Evolutionary conservation across 2,329 filamentous ascomycete genomes (phyloP).

Genomic region (Beauveria bassiana): DNA sequence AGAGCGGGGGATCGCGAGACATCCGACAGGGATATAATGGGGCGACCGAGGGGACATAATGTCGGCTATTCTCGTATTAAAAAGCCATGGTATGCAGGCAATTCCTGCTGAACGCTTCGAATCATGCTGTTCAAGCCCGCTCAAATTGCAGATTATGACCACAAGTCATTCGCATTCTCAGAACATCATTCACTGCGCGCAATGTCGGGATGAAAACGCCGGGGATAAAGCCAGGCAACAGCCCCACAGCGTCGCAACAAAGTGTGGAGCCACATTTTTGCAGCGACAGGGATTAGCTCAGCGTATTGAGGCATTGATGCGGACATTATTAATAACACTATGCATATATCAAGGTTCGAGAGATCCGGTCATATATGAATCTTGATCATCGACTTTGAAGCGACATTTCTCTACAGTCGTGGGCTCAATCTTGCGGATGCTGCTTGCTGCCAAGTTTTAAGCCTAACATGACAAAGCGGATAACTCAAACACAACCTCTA

Average conservation of each 20-base stretch:
- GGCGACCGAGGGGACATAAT: conserved; percentile 15
- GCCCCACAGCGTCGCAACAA: neutral
- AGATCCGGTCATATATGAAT: no score
- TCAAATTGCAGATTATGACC: neutral
- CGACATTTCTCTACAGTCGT: no score
- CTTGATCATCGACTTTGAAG: no score
- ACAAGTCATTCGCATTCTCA: neutral
- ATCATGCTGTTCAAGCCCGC: neutral
- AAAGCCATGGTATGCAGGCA: neutral
- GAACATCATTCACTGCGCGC: neutral
- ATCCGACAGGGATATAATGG: conserved; percentile 35
- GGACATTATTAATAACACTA: no score
- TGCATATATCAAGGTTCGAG: no score
- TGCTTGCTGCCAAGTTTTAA: no score
- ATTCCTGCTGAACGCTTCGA: neutral
- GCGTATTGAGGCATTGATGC: neutral
- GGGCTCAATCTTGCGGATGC: no score
- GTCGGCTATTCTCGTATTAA: neutral
- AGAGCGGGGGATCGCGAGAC: conserved; percentile 23
- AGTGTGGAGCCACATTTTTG: no score
- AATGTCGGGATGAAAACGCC: neutral
- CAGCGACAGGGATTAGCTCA: neutral
- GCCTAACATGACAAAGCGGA: no score
- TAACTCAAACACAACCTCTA: no score
- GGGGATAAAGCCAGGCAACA: conserved; percentile 2